Evolutionary conservation across 805 yeast species (phyloP).

Genomic region (Suhomyces tanzawaensis): DNA sequence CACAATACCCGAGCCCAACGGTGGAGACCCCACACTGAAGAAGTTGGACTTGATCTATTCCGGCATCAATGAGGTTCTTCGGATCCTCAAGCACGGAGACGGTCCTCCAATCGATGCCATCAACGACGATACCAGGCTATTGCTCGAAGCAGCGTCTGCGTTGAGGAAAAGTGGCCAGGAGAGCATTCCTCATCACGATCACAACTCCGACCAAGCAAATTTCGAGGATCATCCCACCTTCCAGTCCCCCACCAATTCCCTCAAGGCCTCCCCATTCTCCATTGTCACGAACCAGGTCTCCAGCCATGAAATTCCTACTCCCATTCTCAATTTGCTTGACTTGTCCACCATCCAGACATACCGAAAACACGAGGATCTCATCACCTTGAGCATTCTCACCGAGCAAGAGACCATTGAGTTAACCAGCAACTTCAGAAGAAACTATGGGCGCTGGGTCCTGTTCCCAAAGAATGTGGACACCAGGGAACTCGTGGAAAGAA

Average conservation of each 20-base stretch:
- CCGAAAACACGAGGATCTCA: constrained; percentile 41
- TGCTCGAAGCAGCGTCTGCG: constrained; percentile 26
- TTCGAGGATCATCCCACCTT: constrained; percentile 18
- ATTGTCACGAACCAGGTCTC: constrained; percentile 34
- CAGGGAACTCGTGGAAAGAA: constrained; percentile 45
- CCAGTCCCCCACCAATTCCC: constrained; percentile 36
- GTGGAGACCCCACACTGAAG: constrained; percentile 9
- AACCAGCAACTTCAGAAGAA: constrained; percentile 56
- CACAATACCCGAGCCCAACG: not conserved
- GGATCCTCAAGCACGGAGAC: constrained; percentile 17
- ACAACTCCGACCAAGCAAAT: not conserved
- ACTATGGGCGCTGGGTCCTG: constrained; percentile 77
- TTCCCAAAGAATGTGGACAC: constrained; percentile 56
- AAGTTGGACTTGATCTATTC: constrained; percentile 33
- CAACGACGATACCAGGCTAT: constrained; percentile 22
- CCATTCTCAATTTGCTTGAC: constrained; percentile 31
- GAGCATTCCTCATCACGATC: not conserved
- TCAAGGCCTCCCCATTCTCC: constrained; percentile 44
- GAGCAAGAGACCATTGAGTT: constrained; percentile 48
- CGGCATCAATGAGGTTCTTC: constrained; percentile 35
- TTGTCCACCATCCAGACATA: not conserved
- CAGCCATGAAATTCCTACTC: constrained; percentile 28
- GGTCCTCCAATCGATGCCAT: constrained; percentile 2
- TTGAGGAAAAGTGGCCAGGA: not conserved
- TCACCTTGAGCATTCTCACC: constrained; percentile 49